phyloP scores from a whole-genome alignment of 2,329 filamentous ascomycete genomes.

The Paecilomyces formosus region DNA sequence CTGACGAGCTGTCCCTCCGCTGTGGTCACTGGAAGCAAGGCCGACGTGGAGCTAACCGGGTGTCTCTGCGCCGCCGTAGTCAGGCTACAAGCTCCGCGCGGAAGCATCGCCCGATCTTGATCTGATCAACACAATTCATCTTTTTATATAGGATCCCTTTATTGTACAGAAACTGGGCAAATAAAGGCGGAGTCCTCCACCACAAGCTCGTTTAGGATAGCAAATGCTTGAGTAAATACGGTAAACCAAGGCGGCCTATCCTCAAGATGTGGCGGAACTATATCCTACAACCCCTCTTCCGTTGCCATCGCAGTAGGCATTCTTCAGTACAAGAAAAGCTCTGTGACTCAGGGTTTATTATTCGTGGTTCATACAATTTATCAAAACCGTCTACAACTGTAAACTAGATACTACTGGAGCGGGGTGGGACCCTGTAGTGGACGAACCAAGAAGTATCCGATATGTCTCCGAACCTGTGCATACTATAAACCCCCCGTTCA shows the following conservation, averaged over 20 bases:
- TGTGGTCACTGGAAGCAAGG: conserved; percentile 5
- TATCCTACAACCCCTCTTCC: neutral
- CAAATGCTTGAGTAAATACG: neutral
- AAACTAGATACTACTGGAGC: neutral
- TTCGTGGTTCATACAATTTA: neutral
- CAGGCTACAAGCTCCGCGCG: neutral
- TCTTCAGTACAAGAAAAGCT: neutral
- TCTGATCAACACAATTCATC: too few species aligned
- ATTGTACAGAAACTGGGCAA: too few species aligned
- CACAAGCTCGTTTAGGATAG: neutral
- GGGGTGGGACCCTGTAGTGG: too few species aligned
- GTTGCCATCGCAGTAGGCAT: neutral
- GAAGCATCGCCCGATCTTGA: neutral
- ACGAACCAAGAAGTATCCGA: conserved; percentile 19
- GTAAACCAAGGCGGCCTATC: neutral
- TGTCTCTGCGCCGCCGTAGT: conserved; percentile 17
- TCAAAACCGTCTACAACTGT: neutral
- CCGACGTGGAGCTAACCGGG: conserved; percentile 17
- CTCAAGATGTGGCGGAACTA: neutral
- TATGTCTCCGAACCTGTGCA: conserved; percentile 19
- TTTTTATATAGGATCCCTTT: too few species aligned
- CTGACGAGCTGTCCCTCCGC: conserved; percentile 5
- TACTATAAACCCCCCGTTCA: neutral
- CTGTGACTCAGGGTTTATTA: neutral
- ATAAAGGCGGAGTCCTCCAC: neutral